Evolutionary conservation across 352 stramenopile genomes (phyloP).

Genomic region (Saprolegnia parasitica): DNA sequence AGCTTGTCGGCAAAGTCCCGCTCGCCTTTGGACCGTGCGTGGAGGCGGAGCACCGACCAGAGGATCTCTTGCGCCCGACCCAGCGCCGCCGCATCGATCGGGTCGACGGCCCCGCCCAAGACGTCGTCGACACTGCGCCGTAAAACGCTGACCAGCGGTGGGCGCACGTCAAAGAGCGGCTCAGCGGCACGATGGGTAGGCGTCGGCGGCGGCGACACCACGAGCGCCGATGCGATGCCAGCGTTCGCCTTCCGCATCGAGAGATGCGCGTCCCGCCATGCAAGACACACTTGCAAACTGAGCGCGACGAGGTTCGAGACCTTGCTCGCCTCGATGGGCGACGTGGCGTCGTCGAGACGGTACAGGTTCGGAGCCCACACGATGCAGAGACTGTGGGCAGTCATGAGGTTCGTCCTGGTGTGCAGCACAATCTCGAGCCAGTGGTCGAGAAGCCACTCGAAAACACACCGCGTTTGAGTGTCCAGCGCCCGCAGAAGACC

Average conservation of each 20-base stretch:
- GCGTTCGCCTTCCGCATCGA: neutral
- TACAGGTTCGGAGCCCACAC: slow-evolving; percentile 56
- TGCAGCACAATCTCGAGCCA: slow-evolving; percentile 47
- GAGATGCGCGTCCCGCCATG: slow-evolving; percentile 33
- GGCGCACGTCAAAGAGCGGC: slow-evolving; percentile 4
- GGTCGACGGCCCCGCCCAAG: neutral
- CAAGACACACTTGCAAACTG: slow-evolving; percentile 40
- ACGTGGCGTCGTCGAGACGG: slow-evolving; percentile 22
- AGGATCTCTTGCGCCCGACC: neutral
- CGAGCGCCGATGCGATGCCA: neutral
- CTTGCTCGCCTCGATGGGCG: slow-evolving; percentile 28
- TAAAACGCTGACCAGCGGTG: neutral
- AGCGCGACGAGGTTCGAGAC: slow-evolving; percentile 37
- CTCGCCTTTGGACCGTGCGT: slow-evolving; percentile 36
- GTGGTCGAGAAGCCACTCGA: slow-evolving; percentile 67
- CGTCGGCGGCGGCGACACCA: neutral
- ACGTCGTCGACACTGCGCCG: neutral
- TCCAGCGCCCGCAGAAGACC: slow-evolving; percentile 34
- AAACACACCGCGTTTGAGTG: slow-evolving; percentile 35
- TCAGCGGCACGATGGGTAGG: neutral
- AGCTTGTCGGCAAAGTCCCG: slow-evolving; percentile 33
- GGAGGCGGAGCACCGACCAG: slow-evolving; percentile 28
- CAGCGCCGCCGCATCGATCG: neutral
- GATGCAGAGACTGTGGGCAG: slow-evolving; percentile 42
- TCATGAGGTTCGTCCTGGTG: slow-evolving; percentile 47